Evolutionary conservation across 371 early-diverging fungal species (phyloP).

Genomic region (Mortierella sp.): DNA sequence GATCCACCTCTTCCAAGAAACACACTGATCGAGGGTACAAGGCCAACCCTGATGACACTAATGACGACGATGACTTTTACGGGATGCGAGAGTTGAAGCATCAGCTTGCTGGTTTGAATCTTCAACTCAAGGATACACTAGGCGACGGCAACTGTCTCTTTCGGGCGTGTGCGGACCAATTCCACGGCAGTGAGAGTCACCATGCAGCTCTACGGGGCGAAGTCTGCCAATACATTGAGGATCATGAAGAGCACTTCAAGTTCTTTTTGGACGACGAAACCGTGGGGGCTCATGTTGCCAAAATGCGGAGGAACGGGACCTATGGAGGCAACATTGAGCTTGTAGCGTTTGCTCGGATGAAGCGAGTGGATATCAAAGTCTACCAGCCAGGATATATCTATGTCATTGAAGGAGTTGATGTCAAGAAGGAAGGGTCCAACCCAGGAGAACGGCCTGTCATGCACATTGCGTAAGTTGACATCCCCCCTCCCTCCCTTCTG

Average conservation of each 20-base stretch:
- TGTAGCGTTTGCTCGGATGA: slow-evolving; percentile 80
- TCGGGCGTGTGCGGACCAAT: slow-evolving; percentile 80
- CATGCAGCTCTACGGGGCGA: slow-evolving; percentile 69
- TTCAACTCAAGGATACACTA: slow-evolving; percentile 76
- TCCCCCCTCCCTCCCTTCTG: not conserved
- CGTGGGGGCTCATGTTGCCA: slow-evolving; percentile 71
- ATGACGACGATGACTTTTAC: slow-evolving; percentile 52
- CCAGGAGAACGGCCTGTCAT: slow-evolving; percentile 58
- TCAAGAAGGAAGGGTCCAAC: slow-evolving; percentile 53
- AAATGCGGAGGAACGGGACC: slow-evolving; percentile 78
- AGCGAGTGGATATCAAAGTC: slow-evolving; percentile 75
- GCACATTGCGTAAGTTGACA: slow-evolving; percentile 75
- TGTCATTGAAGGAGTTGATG: slow-evolving; percentile 70
- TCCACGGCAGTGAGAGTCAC: slow-evolving; percentile 64
- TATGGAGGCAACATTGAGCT: slow-evolving; percentile 90
- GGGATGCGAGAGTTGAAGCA: slow-evolving; percentile 53
- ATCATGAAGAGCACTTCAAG: slow-evolving; percentile 72
- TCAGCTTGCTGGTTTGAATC: slow-evolving; percentile 56
- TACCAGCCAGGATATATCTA: slow-evolving; percentile 84
- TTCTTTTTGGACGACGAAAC: slow-evolving; percentile 79
- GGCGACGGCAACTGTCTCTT: slow-evolving; percentile 87
- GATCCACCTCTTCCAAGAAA: slow-evolving; percentile 25
- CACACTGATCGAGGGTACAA: slow-evolving; percentile 24
- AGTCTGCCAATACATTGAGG: slow-evolving; percentile 72
- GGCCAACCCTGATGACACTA: slow-evolving; percentile 45